Evolutionary conservation across 257 asterid species (phyloP), one percentile per base, ranked within the genome.

Genomic region (Coffea canephora): DNA sequence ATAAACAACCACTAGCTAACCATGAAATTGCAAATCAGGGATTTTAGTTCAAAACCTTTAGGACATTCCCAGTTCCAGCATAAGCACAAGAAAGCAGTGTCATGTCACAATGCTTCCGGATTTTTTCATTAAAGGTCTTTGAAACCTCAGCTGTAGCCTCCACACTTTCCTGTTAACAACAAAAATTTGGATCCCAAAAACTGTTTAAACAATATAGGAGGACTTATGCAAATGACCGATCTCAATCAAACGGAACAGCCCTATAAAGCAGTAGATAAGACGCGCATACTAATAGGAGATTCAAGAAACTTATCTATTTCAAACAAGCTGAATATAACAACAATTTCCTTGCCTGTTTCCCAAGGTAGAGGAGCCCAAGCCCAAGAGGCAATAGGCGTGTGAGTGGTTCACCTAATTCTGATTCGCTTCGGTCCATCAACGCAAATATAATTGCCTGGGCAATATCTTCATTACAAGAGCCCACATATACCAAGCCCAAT

Each of bases 61-160:
- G 91, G 71, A 96, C 99, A 82, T 96, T 92, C 77, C 99, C 97
- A 0, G 98, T 96, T 81, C 99, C 99, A 3, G 97, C 99, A 86
- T 93, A 96, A 12, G 98, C 99, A 86, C 99, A 96, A 57, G 99
- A 89, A 16, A 92, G 92, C 81, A 96, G 86, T 74, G 95, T 94
- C 94, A 92, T 94, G 82, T 92, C 97, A 70, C 97, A 92, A 62
- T 92, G 91, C 86, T 88, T 89, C 80, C 96, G 87, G 75, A 96
- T 93, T 83, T 94, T 91, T 80, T 90, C 94, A 80, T 88, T 88
- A 65, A 95, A 95, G 69, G 97, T 93, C 88, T 90, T 91, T 23
- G 98, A 92, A 80, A 92, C 98, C 79, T 93, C 97, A 36, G 97
- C 85, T 34, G 97, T 95, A 77, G 96, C 99, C 83, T 95, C 98